phyloP scores from a whole-genome alignment of 176 grass and related monocot species.

The Carex myosuroides region DNA sequence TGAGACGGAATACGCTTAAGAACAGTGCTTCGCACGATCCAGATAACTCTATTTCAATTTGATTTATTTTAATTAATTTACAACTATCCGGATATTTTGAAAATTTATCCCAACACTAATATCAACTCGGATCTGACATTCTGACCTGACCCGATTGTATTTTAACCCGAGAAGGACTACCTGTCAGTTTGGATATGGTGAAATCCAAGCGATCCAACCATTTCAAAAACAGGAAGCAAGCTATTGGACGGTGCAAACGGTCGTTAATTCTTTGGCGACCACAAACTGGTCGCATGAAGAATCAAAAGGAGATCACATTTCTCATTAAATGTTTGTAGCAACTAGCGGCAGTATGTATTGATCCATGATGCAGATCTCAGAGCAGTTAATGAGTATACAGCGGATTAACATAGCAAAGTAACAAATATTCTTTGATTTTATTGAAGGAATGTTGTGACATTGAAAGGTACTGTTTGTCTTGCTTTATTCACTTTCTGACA shows the following conservation, averaged over 20 bases:
- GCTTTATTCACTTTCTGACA: neutral
- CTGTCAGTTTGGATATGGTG: constrained; percentile 4
- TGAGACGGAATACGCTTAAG: no score
- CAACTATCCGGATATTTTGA: no score
- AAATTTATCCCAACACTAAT: neutral
- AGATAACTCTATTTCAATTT: no score
- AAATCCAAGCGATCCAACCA: neutral
- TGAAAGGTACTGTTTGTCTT: constrained; percentile 3
- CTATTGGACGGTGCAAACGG: neutral
- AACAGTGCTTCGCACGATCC: no score
- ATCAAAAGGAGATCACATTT: neutral
- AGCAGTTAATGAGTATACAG: neutral
- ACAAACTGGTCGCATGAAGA: neutral
- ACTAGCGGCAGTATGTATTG: neutral
- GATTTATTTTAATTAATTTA: no score
- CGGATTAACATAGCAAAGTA: neutral
- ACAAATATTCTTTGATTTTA: neutral
- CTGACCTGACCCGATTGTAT: neutral
- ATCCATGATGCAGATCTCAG: neutral
- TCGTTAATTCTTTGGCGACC: neutral
- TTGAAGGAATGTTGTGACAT: constrained; percentile 6
- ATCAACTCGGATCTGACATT: neutral
- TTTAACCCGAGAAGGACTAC: neutral
- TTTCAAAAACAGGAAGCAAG: neutral
- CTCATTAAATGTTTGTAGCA: constrained; percentile 7